Evolutionary conservation across 768 basidiomycete genomes (phyloP).

Genomic region (Lactarius psammicola): DNA sequence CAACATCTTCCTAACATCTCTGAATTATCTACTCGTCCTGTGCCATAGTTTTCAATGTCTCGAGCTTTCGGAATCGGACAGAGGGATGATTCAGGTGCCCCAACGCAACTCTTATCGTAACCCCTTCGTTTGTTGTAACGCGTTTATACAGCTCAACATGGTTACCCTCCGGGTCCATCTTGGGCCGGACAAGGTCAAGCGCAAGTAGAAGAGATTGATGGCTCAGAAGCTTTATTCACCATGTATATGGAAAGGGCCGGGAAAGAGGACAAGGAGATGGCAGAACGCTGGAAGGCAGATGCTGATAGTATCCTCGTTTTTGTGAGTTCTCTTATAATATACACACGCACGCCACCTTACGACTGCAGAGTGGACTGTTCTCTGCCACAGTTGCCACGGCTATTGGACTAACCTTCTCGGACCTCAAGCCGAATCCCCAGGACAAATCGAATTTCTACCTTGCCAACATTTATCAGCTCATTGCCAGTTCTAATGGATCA

Average conservation of each 20-base stretch:
- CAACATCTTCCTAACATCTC: neutral
- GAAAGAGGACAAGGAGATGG: neutral
- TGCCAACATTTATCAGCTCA: constrained; percentile 15
- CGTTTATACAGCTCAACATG: neutral
- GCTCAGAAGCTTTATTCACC: neutral
- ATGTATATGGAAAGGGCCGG: constrained; percentile 1
- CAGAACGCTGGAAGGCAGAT: neutral
- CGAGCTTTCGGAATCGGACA: neutral
- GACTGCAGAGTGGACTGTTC: constrained; percentile 20
- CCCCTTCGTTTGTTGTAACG: neutral
- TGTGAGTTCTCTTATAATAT: neutral
- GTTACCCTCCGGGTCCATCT: neutral
- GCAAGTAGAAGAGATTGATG: constrained; percentile 20
- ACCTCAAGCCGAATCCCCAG: constrained; percentile 20
- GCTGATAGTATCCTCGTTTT: constrained; percentile 1
- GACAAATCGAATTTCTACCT: constrained; percentile 16
- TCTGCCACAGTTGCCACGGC: constrained; percentile 24
- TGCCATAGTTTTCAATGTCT: neutral
- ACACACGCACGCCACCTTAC: neutral
- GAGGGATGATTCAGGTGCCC: neutral
- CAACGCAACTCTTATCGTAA: neutral
- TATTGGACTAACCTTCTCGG: constrained; percentile 16
- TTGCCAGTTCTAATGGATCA: constrained; percentile 9
- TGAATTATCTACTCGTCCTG: no score
- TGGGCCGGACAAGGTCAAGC: neutral